Evolutionary conservation across 805 yeast species (phyloP), one percentile per base, ranked within the genome.

Genomic region (Geotrichum ghanense): DNA sequence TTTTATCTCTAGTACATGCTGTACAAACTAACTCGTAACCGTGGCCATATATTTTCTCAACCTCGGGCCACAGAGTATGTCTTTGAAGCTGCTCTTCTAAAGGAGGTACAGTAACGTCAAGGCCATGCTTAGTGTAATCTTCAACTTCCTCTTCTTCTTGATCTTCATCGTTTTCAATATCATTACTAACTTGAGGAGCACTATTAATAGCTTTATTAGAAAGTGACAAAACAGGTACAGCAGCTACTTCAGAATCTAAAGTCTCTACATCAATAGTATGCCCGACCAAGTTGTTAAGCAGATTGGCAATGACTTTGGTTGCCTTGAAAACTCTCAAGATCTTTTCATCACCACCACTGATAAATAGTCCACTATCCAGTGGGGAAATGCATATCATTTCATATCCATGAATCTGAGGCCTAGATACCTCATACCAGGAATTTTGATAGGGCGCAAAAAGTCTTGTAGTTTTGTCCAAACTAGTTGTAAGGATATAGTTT

Each of bases 371-470:
- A 44, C 70, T 64, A 16, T 75, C 64, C 12, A 92, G 63, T 10
- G 82, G 71, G 34, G 79, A 76, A 5, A 84, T 69, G 53, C 95
- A 79, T 34, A 85, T 73, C 97, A 92, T 88, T 59, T 92, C 97
- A 60, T 87, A 92, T 6, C 99, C 99, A 63, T 92, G 99, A 52
- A 92, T 92, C 63, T 92, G 99, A 0, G 98, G 97, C 55, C 99
- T 75, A 1, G 96, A 86, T 63, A 92, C 81, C 62, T 92, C 99
- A 59, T 81, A 82, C 95, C 96, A 88, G 1, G 80, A 69, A 10
- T 55, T 48, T 27, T 66, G 59, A 85, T 87, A 83, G 22, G 74
- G 76, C 0, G 95, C 79, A 63, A 74, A 82, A 21, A 92, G 61
- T 56, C 98, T 73, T 0, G 97, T 86, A 0, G 99, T 92, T 65